Evolutionary conservation across 1,284 basidiomycete genomes (phyloP), one percentile per base, ranked within the genome.

Genomic region (Ustilago bromivora): DNA sequence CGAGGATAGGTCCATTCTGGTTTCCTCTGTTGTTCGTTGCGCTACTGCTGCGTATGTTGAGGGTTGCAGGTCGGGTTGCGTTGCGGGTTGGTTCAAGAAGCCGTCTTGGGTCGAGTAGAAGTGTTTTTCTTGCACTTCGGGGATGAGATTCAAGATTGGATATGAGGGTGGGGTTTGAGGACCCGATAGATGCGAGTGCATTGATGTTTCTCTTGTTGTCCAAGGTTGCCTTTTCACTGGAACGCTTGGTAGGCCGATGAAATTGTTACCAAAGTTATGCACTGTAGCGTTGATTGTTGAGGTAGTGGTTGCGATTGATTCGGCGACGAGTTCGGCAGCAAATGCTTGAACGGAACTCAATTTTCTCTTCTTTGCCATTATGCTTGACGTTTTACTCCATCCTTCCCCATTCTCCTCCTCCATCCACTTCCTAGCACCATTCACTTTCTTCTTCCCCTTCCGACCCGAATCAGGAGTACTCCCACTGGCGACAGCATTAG

Each of bases 331-430:
- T 9, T 73, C 61, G 11, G 47, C 40, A 2, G 63, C 72, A 23
- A 68, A 76, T 10, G 61, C 65, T 13, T 71, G 65, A 47, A 70
- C 52, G 47, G 61, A 55, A 3, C 49, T 60, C 36, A 76, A 17
- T 31, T 56, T 67, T 6, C 62, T 52, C 34, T 63, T 68, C 66
- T 76, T 71, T 2, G 56, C 56, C 8, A 62, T 71, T 46, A 76
- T 71, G 19, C 58, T 68, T 12, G 51, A 58, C 0, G 67, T 76
- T 23, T 35, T 43, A 49, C 53, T 67, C 73, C 73, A 76, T 0
- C 46, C 41, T 31, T 35, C 36, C 3, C 28, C 59, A 1, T 17
- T 19, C 10, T 38, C n/a, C 23, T 8, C 34, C 0, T 3, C 23
- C 51, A 31, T 57, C 9, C 19, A 3, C 34, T 4, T 28, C 46